Evolutionary conservation across 2,329 filamentous ascomycete genomes (phyloP).

Genomic region (Claviceps fusiformis): DNA sequence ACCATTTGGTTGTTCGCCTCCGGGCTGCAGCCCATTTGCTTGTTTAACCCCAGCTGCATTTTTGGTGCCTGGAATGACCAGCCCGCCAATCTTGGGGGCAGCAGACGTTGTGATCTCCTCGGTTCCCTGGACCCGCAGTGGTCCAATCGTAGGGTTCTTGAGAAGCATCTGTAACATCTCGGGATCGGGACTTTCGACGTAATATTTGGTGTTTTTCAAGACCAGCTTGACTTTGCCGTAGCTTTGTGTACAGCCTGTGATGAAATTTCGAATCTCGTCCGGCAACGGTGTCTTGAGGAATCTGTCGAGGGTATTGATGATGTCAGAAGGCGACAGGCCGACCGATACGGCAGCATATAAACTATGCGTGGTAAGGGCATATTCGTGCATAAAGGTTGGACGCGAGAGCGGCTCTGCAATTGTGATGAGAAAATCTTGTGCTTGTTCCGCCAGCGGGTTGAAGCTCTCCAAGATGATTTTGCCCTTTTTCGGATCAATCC

Average conservation of each 20-base stretch:
- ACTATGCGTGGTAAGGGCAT: conserved; percentile 80
- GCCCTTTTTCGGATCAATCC: conserved; percentile 80
- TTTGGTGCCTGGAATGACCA: conserved; percentile 90
- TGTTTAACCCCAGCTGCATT: conserved; percentile 82
- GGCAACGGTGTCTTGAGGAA: conserved; percentile 84
- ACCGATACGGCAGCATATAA: conserved; percentile 92
- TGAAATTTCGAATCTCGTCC: conserved; percentile 66
- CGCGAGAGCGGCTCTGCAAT: conserved; percentile 88
- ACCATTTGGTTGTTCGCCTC: conserved; percentile 26
- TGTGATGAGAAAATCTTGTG: conserved; percentile 89
- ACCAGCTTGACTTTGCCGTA: conserved; percentile 96
- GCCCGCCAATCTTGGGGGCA: conserved; percentile 71
- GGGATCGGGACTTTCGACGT: conserved; percentile 81
- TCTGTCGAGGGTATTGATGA: conserved; percentile 75
- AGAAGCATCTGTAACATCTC: conserved; percentile 77
- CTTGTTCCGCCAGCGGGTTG: conserved; percentile 71
- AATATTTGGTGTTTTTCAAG: conserved; percentile 87
- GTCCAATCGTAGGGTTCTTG: conserved; percentile 69
- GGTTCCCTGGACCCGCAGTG: conserved; percentile 59
- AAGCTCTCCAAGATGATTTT: conserved; percentile 91
- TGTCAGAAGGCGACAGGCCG: conserved; percentile 78
- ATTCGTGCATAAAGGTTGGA: conserved; percentile 86
- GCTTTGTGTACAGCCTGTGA: conserved; percentile 66
- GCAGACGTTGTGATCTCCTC: conserved; percentile 64
- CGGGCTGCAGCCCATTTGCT: conserved; percentile 31